Evolutionary conservation across 2,329 filamentous ascomycete genomes (phyloP), one percentile per base, ranked within the genome.

Genomic region (Calonectria pauciramosa): DNA sequence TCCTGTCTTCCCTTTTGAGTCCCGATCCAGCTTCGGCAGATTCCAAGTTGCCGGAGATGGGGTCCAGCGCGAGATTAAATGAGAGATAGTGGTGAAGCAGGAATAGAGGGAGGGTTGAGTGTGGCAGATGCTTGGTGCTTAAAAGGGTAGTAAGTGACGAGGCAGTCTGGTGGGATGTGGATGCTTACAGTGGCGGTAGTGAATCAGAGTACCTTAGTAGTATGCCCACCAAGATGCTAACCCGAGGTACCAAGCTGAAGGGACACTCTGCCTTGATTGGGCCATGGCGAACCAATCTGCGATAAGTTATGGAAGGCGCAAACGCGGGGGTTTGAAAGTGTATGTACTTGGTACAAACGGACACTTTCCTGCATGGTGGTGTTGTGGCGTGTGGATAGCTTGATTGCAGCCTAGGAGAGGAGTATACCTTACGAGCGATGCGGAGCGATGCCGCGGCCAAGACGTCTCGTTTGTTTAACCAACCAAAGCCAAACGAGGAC

Each of bases 51-150:
- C 49, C 28, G 14, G 38, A 38, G 36, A 30, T 26, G 49, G 32
- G 34, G 23, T 28, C 3, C 56, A 34, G 47, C 20, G 28, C 26
- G 7, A 32, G n/a, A 6, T 47, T 47, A 32, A 20, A 36, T 18
- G 49, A 26, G 38, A 28, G 30, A 47, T 26, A 18, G 36, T 30
- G 47, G 38, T 66, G 49, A 38, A 51, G 23, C 36, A 32, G 60
- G 28, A 38, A 68, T 47, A 23, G 14, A 60, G 54, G 28, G 11
- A 38, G 51, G 20, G 52, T 26, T 23, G 32, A 59, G 30, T 63
- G 71, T n/a, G 51, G 71, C 51, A 73, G 66, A 23, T 54, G 47
- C 52, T 47, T 69, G 71, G 66, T 54, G 71, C 30, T 66, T 70
- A 70, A 73, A 68, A 72, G 52, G 70, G 28, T 26, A 60, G 32